phyloP scores from a whole-genome alignment of 1,139 yeast genomes.

The Suhomyces bribrorum region DNA sequence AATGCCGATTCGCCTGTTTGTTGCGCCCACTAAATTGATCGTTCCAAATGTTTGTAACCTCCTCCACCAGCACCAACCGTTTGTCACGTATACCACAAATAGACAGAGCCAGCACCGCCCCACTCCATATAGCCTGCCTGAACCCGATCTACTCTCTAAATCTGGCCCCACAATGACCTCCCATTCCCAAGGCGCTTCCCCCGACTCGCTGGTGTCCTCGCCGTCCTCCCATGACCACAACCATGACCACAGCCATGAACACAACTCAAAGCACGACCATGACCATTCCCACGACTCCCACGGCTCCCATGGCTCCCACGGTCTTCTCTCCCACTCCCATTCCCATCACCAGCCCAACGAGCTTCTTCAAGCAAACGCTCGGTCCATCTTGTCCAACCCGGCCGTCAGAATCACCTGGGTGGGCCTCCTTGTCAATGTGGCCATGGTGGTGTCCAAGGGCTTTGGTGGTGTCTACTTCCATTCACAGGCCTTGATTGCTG shows the following conservation, averaged over 20 bases:
- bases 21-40: conserved; percentile 6
- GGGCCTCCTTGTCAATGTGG: conserved; percentile 79
- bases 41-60: conserved; percentile 6
- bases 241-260: conserved; percentile 2
- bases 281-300: conserved; percentile 16
- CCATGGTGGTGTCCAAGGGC: conserved; percentile 85
- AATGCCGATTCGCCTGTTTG: conserved; percentile 6
- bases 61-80: neutral
- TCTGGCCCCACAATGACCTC: neutral
- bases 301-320: conserved; percentile 9
- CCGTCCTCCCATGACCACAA: conserved; percentile 8
- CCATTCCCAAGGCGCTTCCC: neutral
- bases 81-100: neutral
- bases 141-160: too few species aligned
- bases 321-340: conserved; percentile 29
- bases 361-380: conserved; percentile 31
- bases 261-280: too few species aligned
- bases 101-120: neutral
- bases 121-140: neutral
- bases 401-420: conserved; percentile 93
- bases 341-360: conserved; percentile 45
- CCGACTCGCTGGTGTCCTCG: neutral
- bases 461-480: conserved; percentile 89
- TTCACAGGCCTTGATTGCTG: conserved; percentile 92
- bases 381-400: conserved; percentile 56